Evolutionary conservation across 1,139 yeast genomes (phyloP).

Genomic region (Chernovozyma sophiae-reginae): DNA sequence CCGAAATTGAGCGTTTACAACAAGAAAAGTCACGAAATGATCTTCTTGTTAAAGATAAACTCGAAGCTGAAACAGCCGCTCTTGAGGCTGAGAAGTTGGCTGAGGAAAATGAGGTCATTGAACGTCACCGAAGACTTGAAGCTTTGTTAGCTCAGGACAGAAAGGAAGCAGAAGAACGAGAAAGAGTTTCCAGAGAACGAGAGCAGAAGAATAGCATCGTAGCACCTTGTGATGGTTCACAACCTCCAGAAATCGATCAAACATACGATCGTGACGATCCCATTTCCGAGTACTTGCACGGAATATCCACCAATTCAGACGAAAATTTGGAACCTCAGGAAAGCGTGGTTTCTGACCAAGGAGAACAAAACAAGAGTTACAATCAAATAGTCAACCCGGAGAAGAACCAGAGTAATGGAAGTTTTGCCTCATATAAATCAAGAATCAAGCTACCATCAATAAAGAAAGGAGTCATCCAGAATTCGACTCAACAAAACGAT

Average conservation of each 20-base stretch:
- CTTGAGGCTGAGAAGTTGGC: neutral
- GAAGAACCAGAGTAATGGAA: conserved; percentile 22
- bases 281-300: no score
- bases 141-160: neutral
- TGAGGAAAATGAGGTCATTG: neutral
- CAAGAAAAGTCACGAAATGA: no score
- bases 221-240: no score
- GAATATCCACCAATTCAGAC: neutral
- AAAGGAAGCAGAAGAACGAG: neutral
- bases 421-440: conserved; percentile 28
- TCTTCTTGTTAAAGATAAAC: no score
- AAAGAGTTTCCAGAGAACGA: neutral
- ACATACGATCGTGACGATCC: no score
- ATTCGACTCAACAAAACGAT: no score
- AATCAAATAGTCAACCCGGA: neutral
- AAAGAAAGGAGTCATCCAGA: no score
- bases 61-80: no score
- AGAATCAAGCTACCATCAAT: conserved; percentile 33
- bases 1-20: no score
- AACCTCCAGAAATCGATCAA: no score
- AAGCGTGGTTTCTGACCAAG: neutral
- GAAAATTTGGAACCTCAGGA: neutral
- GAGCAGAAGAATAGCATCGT: neutral
- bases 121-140: neutral
- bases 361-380: neutral